Evolutionary conservation across 768 basidiomycete species (phyloP), one percentile per base, ranked within the genome.

Genomic region (Agrocybe pediades): DNA sequence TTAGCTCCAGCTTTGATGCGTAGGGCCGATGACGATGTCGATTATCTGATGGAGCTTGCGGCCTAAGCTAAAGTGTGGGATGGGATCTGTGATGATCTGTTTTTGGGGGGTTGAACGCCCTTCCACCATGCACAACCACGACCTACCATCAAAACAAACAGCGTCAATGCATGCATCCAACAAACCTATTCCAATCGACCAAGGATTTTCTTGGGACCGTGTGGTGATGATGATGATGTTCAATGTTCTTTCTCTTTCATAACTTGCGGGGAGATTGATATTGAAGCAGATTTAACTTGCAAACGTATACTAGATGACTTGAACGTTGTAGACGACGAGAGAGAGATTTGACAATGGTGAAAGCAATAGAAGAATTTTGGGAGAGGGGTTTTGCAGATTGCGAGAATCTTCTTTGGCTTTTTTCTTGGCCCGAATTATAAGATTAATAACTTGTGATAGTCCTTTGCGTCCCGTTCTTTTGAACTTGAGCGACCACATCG

Each of bases 371-470:
- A 67, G 61, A 66, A 62, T 65, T 62, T 67, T n/a, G n/a, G n/a
- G n/a, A n/a, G n/a, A n/a, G n/a, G 41, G 42, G 48, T 41, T 47
- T 56, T 56, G 53, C 46, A 49, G 54, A 62, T 55, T 55, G 61
- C 59, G 46, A 57, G 57, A 59, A 53, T 56, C 51, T 57, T 62
- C 53, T 55, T 59, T 60, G 25, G 21, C 54, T 57, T 41, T 46
- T 57, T 59, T 58, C 46, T 56, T 62, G 58, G 61, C 59, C 56
- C 64, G 62, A 62, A 66, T 66, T 64, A 66, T 59, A 66, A 62
- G 63, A 62, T 54, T 66, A 67, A 59, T 57, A 62, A 67, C 55
- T 65, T 65, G 62, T 54, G 56, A 46, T 50, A 52, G 45, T 48
- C 44, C 53, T 50, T 58, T 57, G 56, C 46, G 47, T 63, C 57